Evolutionary conservation across 371 early-diverging fungal genomes (phyloP).

Genomic region (Apophysomyces variabilis): DNA sequence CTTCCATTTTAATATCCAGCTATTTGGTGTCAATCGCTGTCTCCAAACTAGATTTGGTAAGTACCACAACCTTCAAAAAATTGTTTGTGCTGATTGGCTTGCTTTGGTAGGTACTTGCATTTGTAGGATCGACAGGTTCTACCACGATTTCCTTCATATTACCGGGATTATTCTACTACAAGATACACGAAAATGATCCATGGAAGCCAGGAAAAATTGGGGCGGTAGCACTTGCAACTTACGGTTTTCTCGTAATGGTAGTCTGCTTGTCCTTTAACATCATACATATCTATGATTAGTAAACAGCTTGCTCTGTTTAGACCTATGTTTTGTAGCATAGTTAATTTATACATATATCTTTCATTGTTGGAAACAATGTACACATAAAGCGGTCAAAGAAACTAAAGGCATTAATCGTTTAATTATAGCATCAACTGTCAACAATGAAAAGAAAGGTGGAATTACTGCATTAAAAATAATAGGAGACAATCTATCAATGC

Average conservation of each 20-base stretch:
- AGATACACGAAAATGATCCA: conserved; percentile 67
- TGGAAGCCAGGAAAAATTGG: conserved; percentile 60
- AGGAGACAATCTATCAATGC: background rate
- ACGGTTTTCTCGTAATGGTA: conserved; percentile 68
- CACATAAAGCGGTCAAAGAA: conserved; percentile 1
- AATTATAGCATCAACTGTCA: background rate
- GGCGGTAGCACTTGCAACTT: conserved; percentile 54
- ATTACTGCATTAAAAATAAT: background rate
- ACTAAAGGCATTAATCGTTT: background rate
- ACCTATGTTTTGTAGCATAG: background rate
- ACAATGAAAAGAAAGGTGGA: conserved; percentile 1
- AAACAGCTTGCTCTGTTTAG: conserved; percentile 7
- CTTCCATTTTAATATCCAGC: conserved; percentile 67
- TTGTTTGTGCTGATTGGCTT: conserved; percentile 25
- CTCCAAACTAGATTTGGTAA: conserved; percentile 74
- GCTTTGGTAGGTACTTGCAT: conserved; percentile 70
- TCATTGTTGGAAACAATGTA: conserved; percentile 6
- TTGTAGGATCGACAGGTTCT: conserved; percentile 99
- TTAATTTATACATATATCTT: background rate
- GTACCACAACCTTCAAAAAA: conserved; percentile 21
- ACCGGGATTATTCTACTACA: conserved; percentile 95
- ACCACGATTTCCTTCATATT: conserved; percentile 98
- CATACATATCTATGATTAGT: conserved; percentile 17
- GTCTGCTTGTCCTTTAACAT: conserved; percentile 69
- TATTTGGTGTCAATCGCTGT: conserved; percentile 81